phyloP scores from a whole-genome alignment of 2,329 filamentous ascomycete species.

The Eurotiales sp. region DNA sequence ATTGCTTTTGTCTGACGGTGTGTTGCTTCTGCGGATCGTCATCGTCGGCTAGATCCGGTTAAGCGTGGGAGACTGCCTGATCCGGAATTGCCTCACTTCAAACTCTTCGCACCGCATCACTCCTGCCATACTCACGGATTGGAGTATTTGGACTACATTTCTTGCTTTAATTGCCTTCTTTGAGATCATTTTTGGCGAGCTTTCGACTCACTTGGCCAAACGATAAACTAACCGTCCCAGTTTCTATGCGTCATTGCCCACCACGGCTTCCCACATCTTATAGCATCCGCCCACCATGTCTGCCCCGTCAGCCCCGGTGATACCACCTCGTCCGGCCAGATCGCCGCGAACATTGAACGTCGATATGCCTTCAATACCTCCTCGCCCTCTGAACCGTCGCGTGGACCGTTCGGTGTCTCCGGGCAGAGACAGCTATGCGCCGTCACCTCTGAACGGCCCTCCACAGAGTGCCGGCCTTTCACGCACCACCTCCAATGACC shows the following conservation, averaged over 20 bases:
- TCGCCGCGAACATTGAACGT: constrained; percentile 45
- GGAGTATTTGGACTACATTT: background rate
- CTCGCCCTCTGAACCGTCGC: constrained; percentile 65
- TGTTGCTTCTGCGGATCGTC: too few relatives aligned
- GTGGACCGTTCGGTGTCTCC: constrained; percentile 74
- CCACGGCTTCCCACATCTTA: constrained; percentile 14
- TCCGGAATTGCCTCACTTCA: constrained; percentile 12
- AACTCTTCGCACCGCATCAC: constrained; percentile 6
- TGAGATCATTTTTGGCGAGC: background rate
- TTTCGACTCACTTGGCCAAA: too few relatives aligned
- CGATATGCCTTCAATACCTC: constrained; percentile 57
- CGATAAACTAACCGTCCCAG: background rate
- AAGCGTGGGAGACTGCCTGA: constrained; percentile 8
- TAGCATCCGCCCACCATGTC: constrained; percentile 30
- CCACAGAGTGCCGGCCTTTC: constrained; percentile 40
- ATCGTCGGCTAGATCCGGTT: constrained; percentile 16
- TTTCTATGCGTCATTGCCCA: constrained; percentile 13
- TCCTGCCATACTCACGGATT: background rate
- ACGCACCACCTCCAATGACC: constrained; percentile 33
- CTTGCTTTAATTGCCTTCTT: background rate
- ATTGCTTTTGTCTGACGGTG: background rate
- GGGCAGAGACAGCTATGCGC: constrained; percentile 72
- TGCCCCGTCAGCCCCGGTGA: constrained; percentile 48
- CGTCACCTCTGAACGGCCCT: constrained; percentile 76
- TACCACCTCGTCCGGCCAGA: constrained; percentile 62